Percentiles rank a stretch among this genome's conserved stretches.
phyloP scores from a whole-genome alignment of 2,329 filamentous ascomycete genomes.

The Penicillium digitatum region DNA sequence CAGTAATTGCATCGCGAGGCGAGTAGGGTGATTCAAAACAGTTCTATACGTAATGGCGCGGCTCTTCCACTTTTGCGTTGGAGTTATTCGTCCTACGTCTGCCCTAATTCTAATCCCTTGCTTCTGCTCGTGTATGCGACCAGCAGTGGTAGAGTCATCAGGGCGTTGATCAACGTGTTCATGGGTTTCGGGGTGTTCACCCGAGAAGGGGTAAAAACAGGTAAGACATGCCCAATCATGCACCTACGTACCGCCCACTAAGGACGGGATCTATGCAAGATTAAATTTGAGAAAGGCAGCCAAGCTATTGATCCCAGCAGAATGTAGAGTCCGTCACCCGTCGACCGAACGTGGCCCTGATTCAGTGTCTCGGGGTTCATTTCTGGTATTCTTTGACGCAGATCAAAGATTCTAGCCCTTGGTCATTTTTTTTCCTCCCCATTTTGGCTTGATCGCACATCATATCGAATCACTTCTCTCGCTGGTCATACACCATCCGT shows the following conservation, averaged over 20 bases:
- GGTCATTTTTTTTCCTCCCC: not conserved
- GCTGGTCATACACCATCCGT: not conserved
- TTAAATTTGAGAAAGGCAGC: constrained; percentile 12
- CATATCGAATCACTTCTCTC: not conserved
- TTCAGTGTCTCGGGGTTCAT: not conserved
- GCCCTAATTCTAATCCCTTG: not conserved
- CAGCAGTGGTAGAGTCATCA: not conserved
- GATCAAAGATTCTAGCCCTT: not conserved
- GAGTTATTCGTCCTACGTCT: not conserved
- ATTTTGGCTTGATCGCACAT: not conserved
- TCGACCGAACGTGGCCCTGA: not conserved
- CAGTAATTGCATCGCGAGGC: not conserved
- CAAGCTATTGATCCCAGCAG: not conserved
- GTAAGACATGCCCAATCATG: constrained; percentile 11
- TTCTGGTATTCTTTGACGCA: not conserved
- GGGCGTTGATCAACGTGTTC: constrained; percentile 3
- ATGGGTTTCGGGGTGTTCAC: not conserved
- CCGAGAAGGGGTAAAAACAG: constrained; percentile 1
- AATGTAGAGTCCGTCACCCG: not conserved
- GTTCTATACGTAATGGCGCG: not conserved
- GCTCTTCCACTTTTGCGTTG: not conserved
- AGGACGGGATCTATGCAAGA: constrained; percentile 18
- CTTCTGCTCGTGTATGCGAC: not conserved
- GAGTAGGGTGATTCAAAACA: not conserved
- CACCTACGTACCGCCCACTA: not conserved